phyloP scores from a whole-genome alignment of 768 basidiomycete genomes.

The Phylloporus arenicola region DNA sequence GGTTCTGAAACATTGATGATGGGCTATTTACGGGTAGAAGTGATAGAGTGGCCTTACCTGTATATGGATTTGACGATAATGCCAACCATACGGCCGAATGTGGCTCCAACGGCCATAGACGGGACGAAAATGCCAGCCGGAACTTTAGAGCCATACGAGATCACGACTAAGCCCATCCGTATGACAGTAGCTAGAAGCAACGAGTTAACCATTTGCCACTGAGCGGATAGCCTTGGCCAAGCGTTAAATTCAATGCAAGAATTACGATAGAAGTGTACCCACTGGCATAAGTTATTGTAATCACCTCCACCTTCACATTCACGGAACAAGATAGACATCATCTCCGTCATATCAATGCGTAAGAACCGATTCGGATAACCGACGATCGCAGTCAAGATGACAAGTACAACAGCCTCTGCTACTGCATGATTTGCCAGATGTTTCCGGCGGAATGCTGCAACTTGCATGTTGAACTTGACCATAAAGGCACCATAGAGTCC shows the following conservation, averaged over 20 bases:
- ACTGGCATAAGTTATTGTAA: slow-evolving; percentile 94
- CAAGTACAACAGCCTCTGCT: slow-evolving; percentile 83
- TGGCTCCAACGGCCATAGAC: slow-evolving; percentile 97
- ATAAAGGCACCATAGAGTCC: slow-evolving; percentile 96
- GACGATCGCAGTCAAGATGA: slow-evolving; percentile 83
- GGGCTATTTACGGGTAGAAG: neutral
- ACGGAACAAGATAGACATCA: slow-evolving; percentile 88
- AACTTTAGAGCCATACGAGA: slow-evolving; percentile 95
- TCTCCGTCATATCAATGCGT: slow-evolving; percentile 96
- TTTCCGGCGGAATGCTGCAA: slow-evolving; percentile 90
- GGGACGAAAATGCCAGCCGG: slow-evolving; percentile 98
- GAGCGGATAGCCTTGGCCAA: slow-evolving; percentile 63
- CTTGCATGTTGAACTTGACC: slow-evolving; percentile 94
- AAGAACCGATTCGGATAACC: slow-evolving; percentile 94
- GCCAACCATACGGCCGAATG: slow-evolving; percentile 95
- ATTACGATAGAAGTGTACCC: slow-evolving; percentile 30
- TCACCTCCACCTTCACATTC: slow-evolving; percentile 94
- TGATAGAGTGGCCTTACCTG: slow-evolving; percentile 46
- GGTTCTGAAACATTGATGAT: slow-evolving; percentile 42
- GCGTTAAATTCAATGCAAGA: slow-evolving; percentile 5
- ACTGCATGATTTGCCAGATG: slow-evolving; percentile 80
- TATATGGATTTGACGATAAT: slow-evolving; percentile 94
- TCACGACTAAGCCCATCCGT: slow-evolving; percentile 76
- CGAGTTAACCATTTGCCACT: slow-evolving; percentile 95
- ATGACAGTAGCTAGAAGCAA: slow-evolving; percentile 87